phyloP scores from a whole-genome alignment of 306 rosid species.

The Rosa multiflora region DNA sequence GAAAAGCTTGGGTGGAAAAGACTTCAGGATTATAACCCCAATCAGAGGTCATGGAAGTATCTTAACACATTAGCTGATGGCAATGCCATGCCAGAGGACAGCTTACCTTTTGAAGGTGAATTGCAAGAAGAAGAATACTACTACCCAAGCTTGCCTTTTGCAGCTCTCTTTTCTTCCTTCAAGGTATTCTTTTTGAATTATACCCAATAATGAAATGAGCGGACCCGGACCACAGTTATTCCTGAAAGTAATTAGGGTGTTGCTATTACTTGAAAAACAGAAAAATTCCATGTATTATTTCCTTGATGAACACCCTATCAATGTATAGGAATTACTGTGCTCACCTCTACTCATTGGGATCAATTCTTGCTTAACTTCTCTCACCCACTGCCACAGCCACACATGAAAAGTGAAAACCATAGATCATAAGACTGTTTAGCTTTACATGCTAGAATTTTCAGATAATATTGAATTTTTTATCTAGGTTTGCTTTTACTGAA shows the following conservation, averaged over 20 bases:
- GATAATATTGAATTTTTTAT: neutral
- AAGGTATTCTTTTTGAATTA: constrained; percentile 51
- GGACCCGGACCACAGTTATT: neutral
- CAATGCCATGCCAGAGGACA: constrained; percentile 44
- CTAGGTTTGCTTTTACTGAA: constrained; percentile 4
- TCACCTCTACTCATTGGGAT: neutral
- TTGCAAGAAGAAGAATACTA: constrained; percentile 79
- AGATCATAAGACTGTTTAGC: neutral
- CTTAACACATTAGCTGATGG: constrained; percentile 68
- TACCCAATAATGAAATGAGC: neutral
- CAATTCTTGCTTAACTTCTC: neutral
- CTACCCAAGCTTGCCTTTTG: constrained; percentile 89
- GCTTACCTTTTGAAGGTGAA: constrained; percentile 58
- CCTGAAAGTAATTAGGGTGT: neutral
- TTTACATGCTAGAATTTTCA: neutral
- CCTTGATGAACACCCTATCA: neutral
- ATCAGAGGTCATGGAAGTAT: constrained; percentile 70
- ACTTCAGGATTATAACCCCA: constrained; percentile 70
- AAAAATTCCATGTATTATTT: neutral
- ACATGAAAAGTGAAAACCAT: neutral
- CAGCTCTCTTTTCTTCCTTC: constrained; percentile 77
- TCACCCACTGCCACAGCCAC: neutral
- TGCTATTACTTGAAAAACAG: neutral
- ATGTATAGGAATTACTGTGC: neutral
- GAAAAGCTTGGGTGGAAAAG: constrained; percentile 80